A percentile compares a stretch with the other conserved stretches of the same genome.
Evolutionary conservation across 257 asterid species (phyloP).

Genomic region (Salvia hispanica): DNA sequence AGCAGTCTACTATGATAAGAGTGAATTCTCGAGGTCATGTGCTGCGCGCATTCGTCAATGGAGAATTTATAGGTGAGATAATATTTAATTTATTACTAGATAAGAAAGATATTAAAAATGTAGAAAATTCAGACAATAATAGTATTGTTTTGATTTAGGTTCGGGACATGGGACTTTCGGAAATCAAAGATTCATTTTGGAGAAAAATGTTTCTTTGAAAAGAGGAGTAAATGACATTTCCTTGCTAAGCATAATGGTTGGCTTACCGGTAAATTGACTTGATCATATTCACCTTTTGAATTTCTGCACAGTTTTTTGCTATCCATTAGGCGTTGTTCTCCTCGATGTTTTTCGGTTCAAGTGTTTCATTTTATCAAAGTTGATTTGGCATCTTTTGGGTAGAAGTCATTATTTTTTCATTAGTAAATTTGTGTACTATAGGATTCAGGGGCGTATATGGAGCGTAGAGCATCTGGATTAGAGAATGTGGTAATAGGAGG

Average conservation of each 20-base stretch:
- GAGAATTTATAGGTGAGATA: slow-evolving; percentile 57
- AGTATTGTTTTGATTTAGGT: slow-evolving; percentile 34
- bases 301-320: too few species aligned
- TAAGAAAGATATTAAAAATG: too few species aligned
- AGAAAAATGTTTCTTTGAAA: slow-evolving; percentile 36
- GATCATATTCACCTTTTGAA: too few species aligned
- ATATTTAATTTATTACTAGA: neutral
- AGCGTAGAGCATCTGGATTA: slow-evolving; percentile 59
- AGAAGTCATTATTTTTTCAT: too few species aligned
- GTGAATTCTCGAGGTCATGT: slow-evolving; percentile 71
- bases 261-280: slow-evolving; percentile 59
- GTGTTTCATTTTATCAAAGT: too few species aligned
- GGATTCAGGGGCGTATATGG: slow-evolving; percentile 87
- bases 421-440: slow-evolving; percentile 4
- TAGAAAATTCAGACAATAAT: too few species aligned
- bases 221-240: slow-evolving; percentile 66
- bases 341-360: neutral
- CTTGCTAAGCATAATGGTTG: slow-evolving; percentile 74
- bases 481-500: slow-evolving; percentile 44
- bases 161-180: slow-evolving; percentile 57
- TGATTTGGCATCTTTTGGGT: too few species aligned
- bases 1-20: slow-evolving; percentile 37
- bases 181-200: slow-evolving; percentile 44
- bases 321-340: neutral
- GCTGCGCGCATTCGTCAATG: slow-evolving; percentile 67